Percentiles rank a stretch among this genome's conserved stretches.
Conservation (phyloP, 805 yeast species). For the Zygoascus tannicola region DNA sequence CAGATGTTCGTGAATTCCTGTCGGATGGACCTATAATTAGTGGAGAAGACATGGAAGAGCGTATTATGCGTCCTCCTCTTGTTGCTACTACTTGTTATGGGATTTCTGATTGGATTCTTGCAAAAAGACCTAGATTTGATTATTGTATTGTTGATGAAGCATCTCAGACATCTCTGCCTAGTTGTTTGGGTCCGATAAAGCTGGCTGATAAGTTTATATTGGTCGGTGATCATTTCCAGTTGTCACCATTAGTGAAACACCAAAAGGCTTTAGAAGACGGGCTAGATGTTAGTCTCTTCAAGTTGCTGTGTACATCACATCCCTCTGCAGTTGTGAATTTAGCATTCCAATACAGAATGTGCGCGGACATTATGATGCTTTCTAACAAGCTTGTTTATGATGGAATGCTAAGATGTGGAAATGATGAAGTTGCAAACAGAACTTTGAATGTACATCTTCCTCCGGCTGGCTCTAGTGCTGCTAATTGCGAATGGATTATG, state of each 20-base stretch:
- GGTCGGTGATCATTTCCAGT: constrained; percentile 94
- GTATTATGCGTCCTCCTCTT: constrained; percentile 50
- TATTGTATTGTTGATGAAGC: constrained; percentile 96
- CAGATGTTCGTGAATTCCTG: constrained; percentile 44
- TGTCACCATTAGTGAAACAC: constrained; percentile 78
- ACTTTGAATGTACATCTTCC: constrained; percentile 39
- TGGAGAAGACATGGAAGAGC: constrained; percentile 38
- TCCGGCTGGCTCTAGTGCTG: constrained; percentile 16
- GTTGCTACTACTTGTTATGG: constrained; percentile 89
- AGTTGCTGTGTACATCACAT: constrained; percentile 56
- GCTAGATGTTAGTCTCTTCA: constrained; percentile 68
- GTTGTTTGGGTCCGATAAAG: constrained; percentile 79
- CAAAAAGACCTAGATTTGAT: constrained; percentile 53
- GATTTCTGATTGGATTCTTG: constrained; percentile 52
- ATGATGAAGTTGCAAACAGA: constrained; percentile 51
- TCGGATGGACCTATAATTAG: constrained; percentile 29
- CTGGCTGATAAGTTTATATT: constrained; percentile 70
- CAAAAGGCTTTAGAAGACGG: constrained; percentile 57
- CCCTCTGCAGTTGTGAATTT: constrained; percentile 72
- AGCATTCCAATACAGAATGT: constrained; percentile 85
- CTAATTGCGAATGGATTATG: constrained; percentile 42
- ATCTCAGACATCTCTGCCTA: constrained; percentile 87
- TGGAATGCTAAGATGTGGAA: constrained; percentile 70
- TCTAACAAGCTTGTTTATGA: constrained; percentile 74
- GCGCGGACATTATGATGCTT: constrained; percentile 73